phyloP scores from a whole-genome alignment of 768 basidiomycete species.

The Russula vinacea region DNA sequence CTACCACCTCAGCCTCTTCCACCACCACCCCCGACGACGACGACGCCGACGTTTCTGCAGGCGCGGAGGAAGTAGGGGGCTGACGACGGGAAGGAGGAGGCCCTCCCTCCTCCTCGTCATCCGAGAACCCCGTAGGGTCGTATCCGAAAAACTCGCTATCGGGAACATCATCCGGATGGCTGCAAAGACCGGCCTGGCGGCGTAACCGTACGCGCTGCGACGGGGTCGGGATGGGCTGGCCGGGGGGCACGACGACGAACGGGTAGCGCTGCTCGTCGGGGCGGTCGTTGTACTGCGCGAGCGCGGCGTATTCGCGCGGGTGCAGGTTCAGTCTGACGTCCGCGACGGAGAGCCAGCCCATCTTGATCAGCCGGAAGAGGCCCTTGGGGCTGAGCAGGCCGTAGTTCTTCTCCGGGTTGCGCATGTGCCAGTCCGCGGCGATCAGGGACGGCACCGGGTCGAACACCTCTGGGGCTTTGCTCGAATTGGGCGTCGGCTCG shows the following conservation, averaged over 20 bases:
- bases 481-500: constrained; percentile 23
- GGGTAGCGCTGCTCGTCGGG: constrained; percentile 32
- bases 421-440: constrained; percentile 35
- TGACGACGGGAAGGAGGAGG: neutral
- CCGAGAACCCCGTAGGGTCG: constrained; percentile 8
- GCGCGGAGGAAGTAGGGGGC: neutral
- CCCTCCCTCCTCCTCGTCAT: constrained; percentile 1
- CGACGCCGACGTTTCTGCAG: neutral
- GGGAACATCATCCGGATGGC: constrained; percentile 27
- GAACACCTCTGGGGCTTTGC: constrained; percentile 33
- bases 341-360: constrained; percentile 33
- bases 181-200: constrained; percentile 14
- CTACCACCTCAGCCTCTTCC: neutral
- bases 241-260: constrained; percentile 26
- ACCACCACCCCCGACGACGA: neutral
- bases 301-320: constrained; percentile 27
- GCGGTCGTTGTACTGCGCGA: constrained; percentile 31
- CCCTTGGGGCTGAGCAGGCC: constrained; percentile 29
- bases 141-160: constrained; percentile 31
- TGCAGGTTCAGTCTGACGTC: constrained; percentile 33
- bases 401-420: constrained; percentile 19
- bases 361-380: constrained; percentile 33
- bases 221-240: constrained; percentile 29
- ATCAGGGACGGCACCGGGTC: constrained; percentile 31
- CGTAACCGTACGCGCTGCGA: constrained; percentile 31